These are phyloP conservation scores for Plenodomus tracheiphilus DNA, from an alignment of 2,329 filamentous ascomycete species.

Conservation along the genomic window DNA sequence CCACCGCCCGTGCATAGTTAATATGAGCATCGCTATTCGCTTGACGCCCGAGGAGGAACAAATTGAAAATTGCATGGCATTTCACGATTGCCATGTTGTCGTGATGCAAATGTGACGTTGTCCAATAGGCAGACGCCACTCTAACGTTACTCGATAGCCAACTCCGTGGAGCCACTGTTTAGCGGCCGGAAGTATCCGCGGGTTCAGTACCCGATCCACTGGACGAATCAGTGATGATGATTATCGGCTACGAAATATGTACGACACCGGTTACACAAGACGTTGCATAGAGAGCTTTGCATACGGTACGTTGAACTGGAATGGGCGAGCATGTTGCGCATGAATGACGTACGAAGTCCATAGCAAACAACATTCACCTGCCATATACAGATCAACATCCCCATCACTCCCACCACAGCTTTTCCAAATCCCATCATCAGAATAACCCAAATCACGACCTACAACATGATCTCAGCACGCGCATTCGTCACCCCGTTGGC, in stretches of 20 bases:
- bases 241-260: too few species aligned
- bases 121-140: constrained; percentile 1
- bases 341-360: constrained; percentile 4
- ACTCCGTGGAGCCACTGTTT: background rate
- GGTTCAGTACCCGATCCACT: too few species aligned
- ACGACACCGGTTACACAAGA: too few species aligned
- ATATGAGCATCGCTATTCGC: background rate
- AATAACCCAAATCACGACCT: background rate
- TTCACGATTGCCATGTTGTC: constrained; percentile 2
- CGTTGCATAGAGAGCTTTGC: too few species aligned
- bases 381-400: background rate
- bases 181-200: too few species aligned
- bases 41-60: too few species aligned
- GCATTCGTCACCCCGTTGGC: constrained; percentile 6
- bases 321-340: constrained; percentile 5
- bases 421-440: too few species aligned
- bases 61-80: too few species aligned
- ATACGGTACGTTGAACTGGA: too few species aligned
- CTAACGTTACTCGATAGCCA: background rate
- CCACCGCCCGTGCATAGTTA: too few species aligned
- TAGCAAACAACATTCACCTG: background rate
- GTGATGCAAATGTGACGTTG: constrained; percentile 12
- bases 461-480: constrained; percentile 10
- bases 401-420: too few species aligned
- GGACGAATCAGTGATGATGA: too few species aligned